Evolutionary conservation across 306 rosid species (phyloP), one percentile per base, ranked within the genome.

Genomic region (Vigna unguiculata): DNA sequence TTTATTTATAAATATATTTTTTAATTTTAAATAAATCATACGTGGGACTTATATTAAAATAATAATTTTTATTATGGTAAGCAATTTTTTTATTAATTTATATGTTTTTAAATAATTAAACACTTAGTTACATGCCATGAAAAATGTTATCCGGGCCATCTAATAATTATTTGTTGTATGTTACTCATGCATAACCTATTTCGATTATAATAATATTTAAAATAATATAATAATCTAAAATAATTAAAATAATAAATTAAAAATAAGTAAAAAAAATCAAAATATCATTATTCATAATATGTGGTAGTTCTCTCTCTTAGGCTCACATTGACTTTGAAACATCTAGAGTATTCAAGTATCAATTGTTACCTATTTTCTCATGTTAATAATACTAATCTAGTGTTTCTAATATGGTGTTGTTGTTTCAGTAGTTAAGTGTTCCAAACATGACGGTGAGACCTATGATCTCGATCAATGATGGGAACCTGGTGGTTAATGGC

Each of bases 401-500:
- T 49, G 54, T 9, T n/a, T 49, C 55, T 49, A 6, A 13, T 68
- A 24, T 81, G 58, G 45, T 82, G 80, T 40, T 5, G 45, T 40
- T 40, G 4, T 14, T 19, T 24, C 82, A 80, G 89, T 43, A 40
- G 43, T 77, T 21, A 48, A 68, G 90, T 68, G 79, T 67, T 89
- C 68, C 59, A 88, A 32, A 79, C 68, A 96, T 96, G 99, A 92
- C 98, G 19, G 81, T 96, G 38, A 91, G 91, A 19, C 93, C 93
- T 5, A 82, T 74, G 58, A 92, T 92, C 72, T 82, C 84, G 0
- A 78, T 92, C 74, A 82, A 83, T 77, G 90, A 92, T 55, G 93
- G 96, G 47, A 92, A 88, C 79, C 80, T 96, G 69, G 93, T 96
- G 82, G 98, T 92, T 32, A 92, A 92, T 28, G 99, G 93, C 24